Percentiles rank a stretch among this genome's conserved stretches.
Evolutionary conservation across 345 rosid species (phyloP).

Genomic region (Melastoma malabathricum): DNA sequence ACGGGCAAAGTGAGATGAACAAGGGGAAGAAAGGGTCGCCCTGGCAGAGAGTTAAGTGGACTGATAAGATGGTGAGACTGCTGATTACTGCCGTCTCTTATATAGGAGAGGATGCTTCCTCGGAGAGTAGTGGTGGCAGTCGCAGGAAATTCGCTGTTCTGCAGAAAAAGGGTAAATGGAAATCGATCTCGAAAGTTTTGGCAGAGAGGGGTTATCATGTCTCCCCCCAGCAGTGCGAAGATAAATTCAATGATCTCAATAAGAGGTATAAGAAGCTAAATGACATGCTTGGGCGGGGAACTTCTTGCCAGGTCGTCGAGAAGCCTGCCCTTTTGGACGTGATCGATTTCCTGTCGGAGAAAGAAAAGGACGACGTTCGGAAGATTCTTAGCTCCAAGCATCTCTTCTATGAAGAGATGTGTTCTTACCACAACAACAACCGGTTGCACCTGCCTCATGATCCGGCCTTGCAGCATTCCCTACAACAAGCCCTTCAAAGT

Average conservation of each 20-base stretch:
- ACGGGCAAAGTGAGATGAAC: conserved; percentile 32
- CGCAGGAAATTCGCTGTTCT: conserved; percentile 62
- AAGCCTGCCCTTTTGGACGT: conserved; percentile 64
- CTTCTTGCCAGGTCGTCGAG: conserved; percentile 87
- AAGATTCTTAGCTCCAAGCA: conserved; percentile 82
- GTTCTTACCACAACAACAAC: conserved; percentile 82
- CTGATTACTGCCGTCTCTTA: conserved; percentile 86
- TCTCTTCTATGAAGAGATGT: conserved; percentile 94
- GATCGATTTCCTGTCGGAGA: conserved; percentile 52
- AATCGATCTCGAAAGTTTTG: conserved; percentile 74
- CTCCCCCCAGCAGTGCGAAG: conserved; percentile 94
- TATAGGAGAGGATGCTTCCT: conserved; percentile 51
- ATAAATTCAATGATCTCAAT: conserved; percentile 87
- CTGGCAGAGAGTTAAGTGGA: conserved; percentile 95
- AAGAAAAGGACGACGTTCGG: conserved; percentile 76
- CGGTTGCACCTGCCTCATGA: conserved; percentile 88
- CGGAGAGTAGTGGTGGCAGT: conserved; percentile 34
- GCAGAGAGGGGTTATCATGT: conserved; percentile 76
- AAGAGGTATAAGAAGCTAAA: conserved; percentile 87
- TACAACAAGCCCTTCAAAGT: conserved; percentile 56
- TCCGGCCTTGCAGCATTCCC: conserved; percentile 59
- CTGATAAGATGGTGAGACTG: conserved; percentile 86
- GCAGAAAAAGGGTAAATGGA: conserved; percentile 94
- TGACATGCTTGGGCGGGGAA: conserved; percentile 91
- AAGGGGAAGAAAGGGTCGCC: conserved; percentile 56